Evolutionary conservation across 495 filamentous ascomycete species (phyloP).

Genomic region (Cetradonia linearis): DNA sequence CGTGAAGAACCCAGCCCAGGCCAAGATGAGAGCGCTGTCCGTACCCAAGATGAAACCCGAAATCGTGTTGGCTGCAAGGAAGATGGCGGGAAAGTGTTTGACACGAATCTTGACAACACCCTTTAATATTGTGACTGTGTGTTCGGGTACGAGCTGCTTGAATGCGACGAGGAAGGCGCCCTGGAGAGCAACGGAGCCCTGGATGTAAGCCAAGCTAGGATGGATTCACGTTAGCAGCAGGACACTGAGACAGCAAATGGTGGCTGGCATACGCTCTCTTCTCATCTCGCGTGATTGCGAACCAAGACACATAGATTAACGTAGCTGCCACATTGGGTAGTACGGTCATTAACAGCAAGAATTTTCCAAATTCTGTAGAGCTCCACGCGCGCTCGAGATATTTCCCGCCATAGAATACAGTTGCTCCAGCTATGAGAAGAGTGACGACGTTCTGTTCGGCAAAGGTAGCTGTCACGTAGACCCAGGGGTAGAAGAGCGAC

Average conservation of each 20-base stretch:
- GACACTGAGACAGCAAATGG: conserved; percentile 22
- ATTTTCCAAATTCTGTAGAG: conserved; percentile 84
- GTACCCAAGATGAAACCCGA: conserved; percentile 73
- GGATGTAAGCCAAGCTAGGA: conserved; percentile 22
- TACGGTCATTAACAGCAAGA: conserved; percentile 64
- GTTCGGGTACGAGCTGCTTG: conserved; percentile 94
- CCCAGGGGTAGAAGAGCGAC: conserved; percentile 86
- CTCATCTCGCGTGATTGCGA: conserved; percentile 56
- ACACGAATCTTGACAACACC: conserved; percentile 83
- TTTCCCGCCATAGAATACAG: conserved; percentile 84
- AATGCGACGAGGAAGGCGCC: conserved; percentile 94
- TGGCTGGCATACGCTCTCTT: conserved; percentile 51
- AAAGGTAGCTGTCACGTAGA: conserved; percentile 72
- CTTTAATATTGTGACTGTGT: conserved; percentile 90
- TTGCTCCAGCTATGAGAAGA: conserved; percentile 64
- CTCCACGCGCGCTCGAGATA: conserved; percentile 97
- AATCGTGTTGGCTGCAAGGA: conserved; percentile 67
- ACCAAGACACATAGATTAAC: conserved; percentile 60
- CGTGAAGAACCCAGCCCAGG: conserved; percentile 70
- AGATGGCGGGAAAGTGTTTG: conserved; percentile 85
- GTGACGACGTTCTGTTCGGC: conserved; percentile 93
- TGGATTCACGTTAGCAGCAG: conserved; percentile 25
- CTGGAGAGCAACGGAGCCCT: conserved; percentile 82
- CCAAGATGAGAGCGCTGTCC: conserved; percentile 70
- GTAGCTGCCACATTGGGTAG: conserved; percentile 73